Conservation (phyloP, 129 eudicot species). For the Flaveria linearis region DNA sequence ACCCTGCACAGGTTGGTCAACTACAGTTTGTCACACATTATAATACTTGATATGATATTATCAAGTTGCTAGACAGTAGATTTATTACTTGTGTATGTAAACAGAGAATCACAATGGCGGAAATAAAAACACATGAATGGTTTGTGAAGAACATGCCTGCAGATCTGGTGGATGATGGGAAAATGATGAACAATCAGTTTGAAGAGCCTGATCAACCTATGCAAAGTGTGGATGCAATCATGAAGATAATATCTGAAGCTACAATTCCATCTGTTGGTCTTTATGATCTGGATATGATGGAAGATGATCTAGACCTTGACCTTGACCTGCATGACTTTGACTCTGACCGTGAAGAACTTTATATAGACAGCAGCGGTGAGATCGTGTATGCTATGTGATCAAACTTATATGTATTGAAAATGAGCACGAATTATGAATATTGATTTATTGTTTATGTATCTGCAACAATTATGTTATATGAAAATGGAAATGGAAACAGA, state of each 20-base stretch:
- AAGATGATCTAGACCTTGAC: conserved; percentile 53
- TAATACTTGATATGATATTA: background rate
- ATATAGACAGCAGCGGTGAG: conserved; percentile 76
- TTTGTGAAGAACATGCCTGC: conserved; percentile 83
- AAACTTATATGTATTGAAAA: conserved; percentile 3
- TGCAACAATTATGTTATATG: background rate
- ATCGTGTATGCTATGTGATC: conserved; percentile 58
- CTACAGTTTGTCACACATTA: background rate
- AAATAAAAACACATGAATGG: conserved; percentile 78
- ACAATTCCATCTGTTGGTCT: conserved; percentile 77
- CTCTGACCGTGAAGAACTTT: conserved; percentile 57
- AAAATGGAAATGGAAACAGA: conserved; percentile 9
- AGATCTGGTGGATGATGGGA: conserved; percentile 66
- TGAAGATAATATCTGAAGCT: conserved; percentile 91
- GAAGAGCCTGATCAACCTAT: conserved; percentile 87
- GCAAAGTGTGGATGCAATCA: conserved; percentile 79
- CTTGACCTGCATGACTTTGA: conserved; percentile 59
- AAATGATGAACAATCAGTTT: conserved; percentile 55
- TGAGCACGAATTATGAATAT: conserved; percentile 15
- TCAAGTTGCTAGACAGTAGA: background rate
- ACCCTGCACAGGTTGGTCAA: conserved; percentile 68
- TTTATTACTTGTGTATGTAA: background rate
- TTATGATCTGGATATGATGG: conserved; percentile 59
- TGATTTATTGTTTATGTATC: background rate
- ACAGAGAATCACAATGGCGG: conserved; percentile 90